Evolutionary conservation across 495 filamentous ascomycete genomes (phyloP), one percentile per base, ranked within the genome.

Genomic region (Hyaloscypha bicolor): DNA sequence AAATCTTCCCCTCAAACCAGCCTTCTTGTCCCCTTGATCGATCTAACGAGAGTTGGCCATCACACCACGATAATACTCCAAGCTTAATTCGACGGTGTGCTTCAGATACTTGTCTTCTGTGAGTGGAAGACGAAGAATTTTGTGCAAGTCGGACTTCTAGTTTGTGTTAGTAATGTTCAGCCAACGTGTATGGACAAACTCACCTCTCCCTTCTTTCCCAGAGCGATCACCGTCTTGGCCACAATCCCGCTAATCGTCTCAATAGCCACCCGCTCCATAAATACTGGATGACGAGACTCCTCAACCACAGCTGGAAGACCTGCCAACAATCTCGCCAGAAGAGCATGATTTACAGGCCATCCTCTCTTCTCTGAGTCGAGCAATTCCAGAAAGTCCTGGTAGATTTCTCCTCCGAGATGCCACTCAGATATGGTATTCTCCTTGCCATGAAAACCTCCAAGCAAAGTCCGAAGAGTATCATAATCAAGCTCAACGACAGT

Each of bases 401-500:
- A 97, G 21, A 97, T 85, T 60, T 88, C 85, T 12, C 93, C 94
- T 16, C 92, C 93, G 25, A 83, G 76, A 31, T 88, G 83, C 95
- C 95, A 98, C 52, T 80, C 79, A 9, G 75, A 72, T 37, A 84
- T 75, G 62, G 70, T 67, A 42, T 73, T 56, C 25, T 86, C 81
- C 21, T 77, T 74, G 2, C 80, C 80, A 30, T 86, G 81, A 62
- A 97, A 97, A 60, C 86, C 86, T 4, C 83, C 79, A 16, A 97
- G 76, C 64, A 93, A 76, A 68, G 81, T 80, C 62, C 84, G 78
- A 39, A 96, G 75, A 55, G 81, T 82, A 19, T 84, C 81, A 64
- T 89, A 91, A 72, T 97, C 90, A 11, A 87, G 84, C 61, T 89
- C 90, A 62, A 98, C 91, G 62, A 98, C 84, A 11, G 91, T 83